A percentile compares a stretch with the other conserved stretches of the same genome.
Evolutionary conservation across 768 basidiomycete species (phyloP).

Genomic region (Tylopilus sp.): DNA sequence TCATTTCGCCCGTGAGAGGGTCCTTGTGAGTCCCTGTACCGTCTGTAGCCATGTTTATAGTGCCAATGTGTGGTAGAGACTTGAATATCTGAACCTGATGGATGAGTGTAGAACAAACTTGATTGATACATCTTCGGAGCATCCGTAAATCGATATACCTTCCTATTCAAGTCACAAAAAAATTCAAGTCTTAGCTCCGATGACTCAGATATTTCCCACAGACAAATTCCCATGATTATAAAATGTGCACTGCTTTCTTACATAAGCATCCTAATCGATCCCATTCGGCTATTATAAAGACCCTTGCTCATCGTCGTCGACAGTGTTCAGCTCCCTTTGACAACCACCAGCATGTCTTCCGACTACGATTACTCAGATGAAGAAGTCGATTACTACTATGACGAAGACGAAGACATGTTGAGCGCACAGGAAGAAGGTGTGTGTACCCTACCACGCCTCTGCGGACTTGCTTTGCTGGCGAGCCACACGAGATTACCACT

Average conservation of each 20-base stretch:
- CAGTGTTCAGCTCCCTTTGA: conserved; percentile 10
- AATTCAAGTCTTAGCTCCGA: conserved; percentile 10
- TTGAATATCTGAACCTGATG: conserved; percentile 1
- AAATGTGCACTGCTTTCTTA: conserved; percentile 14
- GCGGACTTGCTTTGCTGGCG: conserved; percentile 15
- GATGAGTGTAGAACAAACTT: conserved; percentile 10
- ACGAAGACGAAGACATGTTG: conserved; percentile 65
- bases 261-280: conserved; percentile 32
- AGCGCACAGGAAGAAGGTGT: conserved; percentile 58
- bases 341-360: conserved; percentile 44
- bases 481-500: conserved; percentile 13
- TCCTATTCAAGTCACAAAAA: conserved; percentile 27
- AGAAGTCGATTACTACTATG: conserved; percentile 62
- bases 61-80: conserved; percentile 1
- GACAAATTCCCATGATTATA: conserved; percentile 13
- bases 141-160: conserved; percentile 27
- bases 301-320: conserved; percentile 18
- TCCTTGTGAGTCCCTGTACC: conserved; percentile 51
- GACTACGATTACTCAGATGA: conserved; percentile 73
- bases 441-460: conserved; percentile 15
- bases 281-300: conserved; percentile 3
- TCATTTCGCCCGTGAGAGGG: conserved; percentile 91
- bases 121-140: conserved; percentile 25
- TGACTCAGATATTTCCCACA: background rate
- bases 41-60: conserved; percentile 39